Base-by-base conservation (phyloP, 1,139 yeast species). In the Yamadazyma sp. region DNA sequence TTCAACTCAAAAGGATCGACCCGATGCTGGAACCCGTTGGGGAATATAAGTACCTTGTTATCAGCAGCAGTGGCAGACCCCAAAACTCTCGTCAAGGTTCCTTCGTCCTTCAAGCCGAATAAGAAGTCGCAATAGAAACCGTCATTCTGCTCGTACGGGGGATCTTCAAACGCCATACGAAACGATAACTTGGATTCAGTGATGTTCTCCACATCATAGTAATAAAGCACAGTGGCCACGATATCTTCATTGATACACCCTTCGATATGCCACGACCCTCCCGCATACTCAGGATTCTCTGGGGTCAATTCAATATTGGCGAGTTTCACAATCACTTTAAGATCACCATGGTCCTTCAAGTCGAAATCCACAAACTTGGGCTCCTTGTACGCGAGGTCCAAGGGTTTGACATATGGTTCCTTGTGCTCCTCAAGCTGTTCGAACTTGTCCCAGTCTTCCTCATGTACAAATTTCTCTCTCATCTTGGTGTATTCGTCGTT, bases 211-310 rank as follows among this genome's bases (percentile, higher is more conserved):
- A 53, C 43, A n/a, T n/a, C n/a, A n/a, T n/a, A 42, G 47, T 70
- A 70, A 51, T 69, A 70, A 29, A 70, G 48, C 1, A 62, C 55
- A 1, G 75, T 68, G 2, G 73, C 73, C 2, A 70, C 62, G 33
- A 71, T 70, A 44, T 66, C 67, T 48, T 71, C 77, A 42, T 64
- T 64, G 31, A 61, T 56, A 3, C 67, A 57, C 1, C 76, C 77
- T 46, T 71, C 77, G 0, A 70, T 61, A 39, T 71, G 76, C 76
- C 76, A 70, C 3, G 68, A 45, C 0, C 76, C 76, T 5, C 76
- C 76, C 1, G 48, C 37, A 38, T 70, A 71, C 2, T 31, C 40
- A 9, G 74, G 71, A 14, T 59, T 59, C 31, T 67, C 70, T 0
- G 76, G 75, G 2, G 72, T 67, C 36, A 70, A 54, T 35, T 65